Conservation (phyloP, 257 asterid species). For the Nicotiana sylvestris region DNA sequence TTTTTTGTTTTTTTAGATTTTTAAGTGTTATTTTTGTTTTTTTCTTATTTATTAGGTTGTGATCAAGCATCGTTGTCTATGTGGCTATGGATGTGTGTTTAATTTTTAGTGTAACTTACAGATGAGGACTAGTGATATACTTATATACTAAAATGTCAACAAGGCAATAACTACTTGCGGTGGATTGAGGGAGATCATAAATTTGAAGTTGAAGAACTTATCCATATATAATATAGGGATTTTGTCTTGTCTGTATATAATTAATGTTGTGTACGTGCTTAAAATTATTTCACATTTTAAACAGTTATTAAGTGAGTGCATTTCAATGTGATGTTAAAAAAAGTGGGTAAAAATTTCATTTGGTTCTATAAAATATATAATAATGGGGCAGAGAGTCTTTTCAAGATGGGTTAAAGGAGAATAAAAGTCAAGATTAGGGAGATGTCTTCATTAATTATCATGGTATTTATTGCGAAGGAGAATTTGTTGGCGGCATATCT, state of each 20-base stretch:
- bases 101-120: neutral
- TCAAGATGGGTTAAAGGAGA: neutral
- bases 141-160: neutral
- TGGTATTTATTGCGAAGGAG: neutral
- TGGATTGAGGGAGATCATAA: neutral
- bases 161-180: constrained; percentile 1
- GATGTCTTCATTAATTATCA: neutral
- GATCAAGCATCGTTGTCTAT: neutral
- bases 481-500: neutral
- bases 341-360: neutral
- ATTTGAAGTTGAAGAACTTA: neutral
- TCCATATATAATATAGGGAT: neutral
- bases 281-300: neutral
- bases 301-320: neutral
- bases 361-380: neutral
- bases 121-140: neutral
- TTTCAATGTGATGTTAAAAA: neutral
- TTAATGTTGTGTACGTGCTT: too few species aligned
- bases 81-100: neutral
- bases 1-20: neutral
- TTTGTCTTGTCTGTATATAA: too few species aligned
- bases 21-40: neutral
- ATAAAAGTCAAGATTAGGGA: neutral
- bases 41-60: neutral
- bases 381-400: neutral